A percentile compares a stretch with the other conserved stretches of the same genome.
Conservation (phyloP, 2,329 filamentous ascomycete species). For the Onygenales sp. region DNA sequence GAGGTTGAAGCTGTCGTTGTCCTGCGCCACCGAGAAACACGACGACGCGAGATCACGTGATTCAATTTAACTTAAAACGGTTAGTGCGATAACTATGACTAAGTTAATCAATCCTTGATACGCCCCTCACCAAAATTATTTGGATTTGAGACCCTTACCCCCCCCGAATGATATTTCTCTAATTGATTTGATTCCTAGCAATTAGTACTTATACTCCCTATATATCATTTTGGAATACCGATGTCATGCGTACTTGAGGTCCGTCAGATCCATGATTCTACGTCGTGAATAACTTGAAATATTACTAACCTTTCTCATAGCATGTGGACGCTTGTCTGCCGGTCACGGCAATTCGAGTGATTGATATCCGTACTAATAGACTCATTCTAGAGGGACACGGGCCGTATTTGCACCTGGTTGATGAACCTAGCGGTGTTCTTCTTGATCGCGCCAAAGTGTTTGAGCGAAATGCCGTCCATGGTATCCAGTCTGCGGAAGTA, state of each 20-base stretch:
- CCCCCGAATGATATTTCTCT: not conserved
- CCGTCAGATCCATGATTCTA: slow-evolving; percentile 1
- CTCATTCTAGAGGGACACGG: slow-evolving; percentile 33
- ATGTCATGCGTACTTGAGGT: slow-evolving; percentile 14
- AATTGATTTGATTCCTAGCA: not conserved
- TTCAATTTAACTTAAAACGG: not conserved
- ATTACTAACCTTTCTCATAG: slow-evolving; percentile 12
- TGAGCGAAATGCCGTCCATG: slow-evolving; percentile 30
- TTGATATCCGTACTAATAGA: slow-evolving; percentile 17
- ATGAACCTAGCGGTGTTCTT: slow-evolving; percentile 22
- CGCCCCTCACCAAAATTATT: too few relatives aligned
- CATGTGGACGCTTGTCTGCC: slow-evolving; percentile 35
- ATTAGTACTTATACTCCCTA: not conserved
- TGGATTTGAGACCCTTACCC: too few relatives aligned
- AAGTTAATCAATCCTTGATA: not conserved
- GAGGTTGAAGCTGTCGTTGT: not conserved
- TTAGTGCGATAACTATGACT: not conserved
- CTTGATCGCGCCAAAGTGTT: slow-evolving; percentile 23
- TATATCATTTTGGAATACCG: not conserved
- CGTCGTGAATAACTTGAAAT: not conserved
- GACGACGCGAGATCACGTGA: not conserved
- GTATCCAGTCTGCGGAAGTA: slow-evolving; percentile 20
- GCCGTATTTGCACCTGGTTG: slow-evolving; percentile 23
- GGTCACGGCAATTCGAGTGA: slow-evolving; percentile 29
- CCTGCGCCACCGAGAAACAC: not conserved